These are phyloP conservation scores for Solanum chacoense DNA, from an alignment of 305 asterid genomes.

Conservation along the genomic window DNA sequence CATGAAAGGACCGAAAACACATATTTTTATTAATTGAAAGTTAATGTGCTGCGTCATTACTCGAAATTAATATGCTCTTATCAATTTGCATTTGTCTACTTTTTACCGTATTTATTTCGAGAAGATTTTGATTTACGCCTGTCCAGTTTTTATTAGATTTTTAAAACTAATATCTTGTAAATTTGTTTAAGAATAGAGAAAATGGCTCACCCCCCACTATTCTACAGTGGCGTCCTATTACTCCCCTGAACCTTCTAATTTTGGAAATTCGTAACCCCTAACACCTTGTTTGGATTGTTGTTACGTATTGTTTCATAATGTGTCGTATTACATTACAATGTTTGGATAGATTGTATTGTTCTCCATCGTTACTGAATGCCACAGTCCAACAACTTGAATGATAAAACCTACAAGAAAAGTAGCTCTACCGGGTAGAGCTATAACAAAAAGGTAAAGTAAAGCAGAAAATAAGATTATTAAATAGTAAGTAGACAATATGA, in stretches of 20 bases:
- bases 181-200: not conserved
- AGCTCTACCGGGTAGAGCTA: not conserved
- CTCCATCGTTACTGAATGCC: not conserved
- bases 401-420: not conserved
- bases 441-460: not conserved
- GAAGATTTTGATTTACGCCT: not conserved
- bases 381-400: not conserved
- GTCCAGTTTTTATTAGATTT: not conserved
- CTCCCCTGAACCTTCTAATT: not conserved
- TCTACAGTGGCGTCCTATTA: not conserved
- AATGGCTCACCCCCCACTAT: not conserved
- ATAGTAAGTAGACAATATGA: not conserved
- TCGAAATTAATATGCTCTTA: not conserved
- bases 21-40: not conserved
- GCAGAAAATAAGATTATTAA: not conserved
- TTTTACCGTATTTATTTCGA: not conserved
- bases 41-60: not conserved
- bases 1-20: not conserved
- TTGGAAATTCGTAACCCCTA: not conserved
- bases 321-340: not conserved
- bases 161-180: not conserved
- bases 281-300: not conserved
- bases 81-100: not conserved
- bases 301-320: not conserved
- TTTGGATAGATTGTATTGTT: not conserved